These are phyloP conservation scores for Trichoderma hamatum DNA, from an alignment of 2,329 filamentous ascomycete species.

Conservation along the genomic window DNA sequence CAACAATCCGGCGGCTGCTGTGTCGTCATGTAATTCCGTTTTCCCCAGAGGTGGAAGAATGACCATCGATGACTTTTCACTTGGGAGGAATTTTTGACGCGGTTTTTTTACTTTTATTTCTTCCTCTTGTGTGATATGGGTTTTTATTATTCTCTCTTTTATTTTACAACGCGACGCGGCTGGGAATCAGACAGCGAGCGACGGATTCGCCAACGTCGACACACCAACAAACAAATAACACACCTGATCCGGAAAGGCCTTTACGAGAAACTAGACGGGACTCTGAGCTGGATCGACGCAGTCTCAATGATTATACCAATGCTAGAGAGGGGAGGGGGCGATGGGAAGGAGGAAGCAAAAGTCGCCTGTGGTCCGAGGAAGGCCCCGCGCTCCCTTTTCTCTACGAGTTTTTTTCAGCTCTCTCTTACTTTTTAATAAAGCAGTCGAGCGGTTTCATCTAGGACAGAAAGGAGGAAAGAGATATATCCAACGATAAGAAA, in stretches of 20 bases:
- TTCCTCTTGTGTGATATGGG: conserved; percentile 32
- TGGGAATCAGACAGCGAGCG: conserved; percentile 33
- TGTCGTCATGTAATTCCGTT: conserved; percentile 75
- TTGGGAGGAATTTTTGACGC: conserved; percentile 20
- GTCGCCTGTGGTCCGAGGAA: conserved; percentile 16
- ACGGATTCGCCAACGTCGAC: conserved; percentile 21
- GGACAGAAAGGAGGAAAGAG: conserved; percentile 14
- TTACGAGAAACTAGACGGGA: conserved; percentile 26
- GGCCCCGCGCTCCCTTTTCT: conserved; percentile 15
- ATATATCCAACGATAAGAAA: conserved; percentile 24
- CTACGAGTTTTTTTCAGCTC: conserved; percentile 13
- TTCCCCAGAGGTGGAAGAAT: conserved; percentile 11
- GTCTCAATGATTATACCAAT: conserved; percentile 27
- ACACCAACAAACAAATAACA: conserved; percentile 16
- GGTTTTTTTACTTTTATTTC: conserved; percentile 32
- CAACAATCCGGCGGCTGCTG: conserved; percentile 94
- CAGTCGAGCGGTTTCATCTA: conserved; percentile 25
- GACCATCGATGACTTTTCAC: conserved; percentile 36
- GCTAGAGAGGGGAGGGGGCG: conserved; percentile 16
- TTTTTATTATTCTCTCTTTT: conserved; percentile 26
- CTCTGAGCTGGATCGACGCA: conserved; percentile 22
- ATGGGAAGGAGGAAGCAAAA: conserved; percentile 16
- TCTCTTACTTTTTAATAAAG: conserved; percentile 27
- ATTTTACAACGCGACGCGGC: conserved; percentile 27
- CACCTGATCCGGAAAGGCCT: conserved; percentile 21